These are phyloP conservation scores for Clarkia xantiana DNA, from an alignment of 345 rosid genomes.

Conservation along the genomic window DNA sequence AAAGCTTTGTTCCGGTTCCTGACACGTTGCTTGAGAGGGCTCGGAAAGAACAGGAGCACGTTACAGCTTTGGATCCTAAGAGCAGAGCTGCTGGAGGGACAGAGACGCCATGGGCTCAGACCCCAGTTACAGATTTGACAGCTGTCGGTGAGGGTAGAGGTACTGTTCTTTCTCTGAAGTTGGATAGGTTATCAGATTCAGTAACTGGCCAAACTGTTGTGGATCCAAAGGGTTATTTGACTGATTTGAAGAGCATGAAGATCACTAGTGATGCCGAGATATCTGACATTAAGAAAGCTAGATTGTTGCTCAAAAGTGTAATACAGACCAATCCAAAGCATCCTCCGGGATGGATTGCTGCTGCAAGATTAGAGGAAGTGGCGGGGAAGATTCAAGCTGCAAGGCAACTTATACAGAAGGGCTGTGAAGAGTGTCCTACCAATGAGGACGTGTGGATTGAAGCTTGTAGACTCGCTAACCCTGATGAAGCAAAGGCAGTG, in stretches of 20 bases:
- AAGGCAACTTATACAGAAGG: slow-evolving; percentile 59
- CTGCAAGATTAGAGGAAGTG: slow-evolving; percentile 89
- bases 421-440: slow-evolving; percentile 84
- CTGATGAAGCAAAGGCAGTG: slow-evolving; percentile 81
- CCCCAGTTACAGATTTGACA: slow-evolving; percentile 78
- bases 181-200: slow-evolving; percentile 77
- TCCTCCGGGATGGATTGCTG: slow-evolving; percentile 92
- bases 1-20: slow-evolving; percentile 79
- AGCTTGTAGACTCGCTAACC: slow-evolving; percentile 71
- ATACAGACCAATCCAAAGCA: slow-evolving; percentile 75
- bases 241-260: slow-evolving; percentile 83
- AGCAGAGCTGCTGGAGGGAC: slow-evolving; percentile 64
- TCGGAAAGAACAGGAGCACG: slow-evolving; percentile 84
- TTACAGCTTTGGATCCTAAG: slow-evolving; percentile 83
- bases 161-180: slow-evolving; percentile 69
- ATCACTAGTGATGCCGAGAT: slow-evolving; percentile 88
- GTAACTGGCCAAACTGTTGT: slow-evolving; percentile 81
- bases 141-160: slow-evolving; percentile 97
- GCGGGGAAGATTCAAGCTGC: slow-evolving; percentile 80
- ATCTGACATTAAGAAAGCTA: slow-evolving; percentile 77
- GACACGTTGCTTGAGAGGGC: slow-evolving; percentile 89
- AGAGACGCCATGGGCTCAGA: slow-evolving; percentile 82
- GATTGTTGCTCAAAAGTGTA: slow-evolving; percentile 70
- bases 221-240: slow-evolving; percentile 80
- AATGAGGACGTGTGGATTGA: slow-evolving; percentile 90